Conservation (phyloP, 129 eudicot species). For the Tanacetum coccineum region DNA sequence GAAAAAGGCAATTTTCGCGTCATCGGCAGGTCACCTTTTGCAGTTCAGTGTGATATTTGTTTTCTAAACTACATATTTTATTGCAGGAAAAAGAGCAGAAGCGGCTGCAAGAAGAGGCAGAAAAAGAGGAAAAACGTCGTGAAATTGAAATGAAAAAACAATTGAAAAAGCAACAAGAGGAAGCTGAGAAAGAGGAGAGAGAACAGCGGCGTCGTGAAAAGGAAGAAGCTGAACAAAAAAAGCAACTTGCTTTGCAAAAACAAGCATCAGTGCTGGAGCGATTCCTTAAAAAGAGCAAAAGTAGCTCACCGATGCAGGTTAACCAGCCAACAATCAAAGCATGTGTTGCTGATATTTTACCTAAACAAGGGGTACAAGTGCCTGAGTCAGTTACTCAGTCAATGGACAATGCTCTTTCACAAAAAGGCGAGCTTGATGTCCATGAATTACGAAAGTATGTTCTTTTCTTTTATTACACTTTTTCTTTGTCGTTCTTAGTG, state of each 20-base stretch:
- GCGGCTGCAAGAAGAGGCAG: conserved; percentile 83
- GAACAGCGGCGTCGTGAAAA: conserved; percentile 67
- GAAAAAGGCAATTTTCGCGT: neutral
- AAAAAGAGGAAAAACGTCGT: conserved; percentile 73
- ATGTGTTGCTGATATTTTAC: conserved; percentile 21
- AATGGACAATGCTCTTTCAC: conserved; percentile 61
- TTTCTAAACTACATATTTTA: neutral
- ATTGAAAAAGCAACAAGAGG: conserved; percentile 78
- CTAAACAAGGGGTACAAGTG: conserved; percentile 21
- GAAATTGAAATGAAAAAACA: conserved; percentile 67
- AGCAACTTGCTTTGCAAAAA: conserved; percentile 66
- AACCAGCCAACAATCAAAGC: conserved; percentile 32
- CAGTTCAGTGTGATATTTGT: neutral
- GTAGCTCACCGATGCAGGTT: conserved; percentile 37
- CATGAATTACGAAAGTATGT: conserved; percentile 68
- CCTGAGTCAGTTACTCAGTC: conserved; percentile 41
- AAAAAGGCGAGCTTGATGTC: conserved; percentile 27
- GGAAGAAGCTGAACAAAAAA: conserved; percentile 78
- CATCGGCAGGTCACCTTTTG: neutral
- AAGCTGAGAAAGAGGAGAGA: conserved; percentile 72
- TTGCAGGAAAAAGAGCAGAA: conserved; percentile 85
- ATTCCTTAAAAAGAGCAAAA: conserved; percentile 60
- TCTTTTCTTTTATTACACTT: neutral
- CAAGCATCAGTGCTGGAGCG: conserved; percentile 90
- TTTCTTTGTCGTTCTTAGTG: neutral